Conservation (phyloP, 1,139 yeast genomes). For the Hansenula lynferdii region DNA sequence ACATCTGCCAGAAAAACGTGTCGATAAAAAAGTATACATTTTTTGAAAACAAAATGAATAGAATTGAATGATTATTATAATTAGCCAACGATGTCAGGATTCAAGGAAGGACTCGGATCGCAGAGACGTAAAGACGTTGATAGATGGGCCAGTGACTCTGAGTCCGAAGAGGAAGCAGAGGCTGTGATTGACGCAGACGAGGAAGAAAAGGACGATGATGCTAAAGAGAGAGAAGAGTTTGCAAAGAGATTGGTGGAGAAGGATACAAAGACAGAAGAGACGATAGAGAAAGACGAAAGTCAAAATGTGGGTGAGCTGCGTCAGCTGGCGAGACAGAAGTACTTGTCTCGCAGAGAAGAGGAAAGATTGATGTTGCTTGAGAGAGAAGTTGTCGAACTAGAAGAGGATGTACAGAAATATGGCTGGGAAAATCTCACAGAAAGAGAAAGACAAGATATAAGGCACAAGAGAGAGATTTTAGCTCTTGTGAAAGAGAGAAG, state of each 20-base stretch:
- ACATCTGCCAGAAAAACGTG: too few relatives aligned
- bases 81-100: neutral
- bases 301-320: conserved; percentile 30
- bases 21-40: too few relatives aligned
- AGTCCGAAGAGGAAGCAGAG: conserved; percentile 6
- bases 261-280: conserved; percentile 14
- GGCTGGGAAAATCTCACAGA: conserved; percentile 47
- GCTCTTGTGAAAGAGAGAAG: conserved; percentile 38
- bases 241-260: conserved; percentile 23
- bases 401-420: conserved; percentile 37
- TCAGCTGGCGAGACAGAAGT: conserved; percentile 42
- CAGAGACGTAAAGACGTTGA: conserved; percentile 6
- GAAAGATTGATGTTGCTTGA: conserved; percentile 38
- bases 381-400: conserved; percentile 44
- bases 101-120: neutral
- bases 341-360: conserved; percentile 43
- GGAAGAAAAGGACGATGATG: conserved; percentile 12
- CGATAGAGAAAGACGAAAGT: conserved; percentile 10
- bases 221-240: conserved; percentile 26
- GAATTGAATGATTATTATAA: too few relatives aligned
- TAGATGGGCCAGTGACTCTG: conserved; percentile 22
- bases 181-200: conserved; percentile 4
- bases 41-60: too few relatives aligned
- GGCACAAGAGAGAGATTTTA: conserved; percentile 43
- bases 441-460: conserved; percentile 45